Evolutionary conservation across 164 flowering plant genomes (phyloP).

Genomic region (Brasenia schreberi): DNA sequence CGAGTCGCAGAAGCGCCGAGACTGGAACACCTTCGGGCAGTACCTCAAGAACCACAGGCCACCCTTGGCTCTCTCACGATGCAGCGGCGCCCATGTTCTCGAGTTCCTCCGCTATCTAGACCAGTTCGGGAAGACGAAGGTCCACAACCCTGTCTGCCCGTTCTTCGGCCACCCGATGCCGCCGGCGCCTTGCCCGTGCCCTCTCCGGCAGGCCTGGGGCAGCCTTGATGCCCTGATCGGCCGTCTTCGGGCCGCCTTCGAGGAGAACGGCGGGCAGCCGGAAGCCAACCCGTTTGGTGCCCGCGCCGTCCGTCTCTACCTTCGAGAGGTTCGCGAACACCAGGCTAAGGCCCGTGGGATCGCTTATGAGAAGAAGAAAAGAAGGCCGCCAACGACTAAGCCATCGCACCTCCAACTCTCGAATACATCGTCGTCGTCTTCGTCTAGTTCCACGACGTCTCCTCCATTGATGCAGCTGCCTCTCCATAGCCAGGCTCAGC

Average conservation of each 20-base stretch:
- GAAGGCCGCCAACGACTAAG: conserved; percentile 21
- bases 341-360: conserved; percentile 63
- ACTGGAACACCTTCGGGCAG: conserved; percentile 72
- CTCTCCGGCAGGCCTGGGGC: conserved; percentile 70
- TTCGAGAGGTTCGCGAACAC: conserved; percentile 49
- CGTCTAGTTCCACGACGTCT: neutral
- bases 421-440: neutral
- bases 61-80: conserved; percentile 39
- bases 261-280: conserved; percentile 60
- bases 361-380: conserved; percentile 67
- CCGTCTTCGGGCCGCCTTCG: conserved; percentile 63
- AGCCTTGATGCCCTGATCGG: conserved; percentile 68
- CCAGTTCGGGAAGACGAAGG: conserved; percentile 71
- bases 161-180: conserved; percentile 64
- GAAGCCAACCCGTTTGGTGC: conserved; percentile 69
- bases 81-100: conserved; percentile 66
- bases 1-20: conserved; percentile 64
- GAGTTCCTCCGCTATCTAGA: conserved; percentile 62
- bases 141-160: conserved; percentile 39
- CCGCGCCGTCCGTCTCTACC: conserved; percentile 48
- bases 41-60: conserved; percentile 63
- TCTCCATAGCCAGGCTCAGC: neutral
- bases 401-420: conserved; percentile 3
- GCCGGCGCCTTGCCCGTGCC: conserved; percentile 59
- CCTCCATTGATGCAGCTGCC: neutral